These are phyloP conservation scores for Cymodocea nodosa DNA, from an alignment of 116 monocot genomes.

Conservation along the genomic window DNA sequence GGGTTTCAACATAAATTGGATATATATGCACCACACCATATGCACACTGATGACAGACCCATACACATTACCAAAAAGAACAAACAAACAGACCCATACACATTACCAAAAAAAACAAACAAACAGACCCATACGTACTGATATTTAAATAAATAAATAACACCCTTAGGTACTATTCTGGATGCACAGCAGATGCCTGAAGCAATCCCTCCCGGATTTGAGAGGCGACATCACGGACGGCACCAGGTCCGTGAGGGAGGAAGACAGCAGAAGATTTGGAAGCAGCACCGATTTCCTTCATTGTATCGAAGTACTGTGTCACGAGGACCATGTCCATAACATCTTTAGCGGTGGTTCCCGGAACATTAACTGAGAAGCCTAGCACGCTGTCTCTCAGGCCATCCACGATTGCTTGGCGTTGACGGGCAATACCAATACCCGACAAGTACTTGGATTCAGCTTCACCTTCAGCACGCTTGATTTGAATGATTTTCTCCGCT, in stretches of 20 bases:
- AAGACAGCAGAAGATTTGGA: constrained; percentile 70
- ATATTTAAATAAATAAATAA: no score
- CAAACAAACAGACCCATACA: no score
- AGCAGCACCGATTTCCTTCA: constrained; percentile 80
- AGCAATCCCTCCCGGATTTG: constrained; percentile 80
- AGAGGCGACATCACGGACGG: constrained; percentile 53
- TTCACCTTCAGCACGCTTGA: constrained; percentile 70
- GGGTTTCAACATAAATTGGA: no score
- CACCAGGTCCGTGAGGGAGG: constrained; percentile 77
- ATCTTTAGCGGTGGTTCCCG: constrained; percentile 74
- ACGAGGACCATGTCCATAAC: constrained; percentile 93
- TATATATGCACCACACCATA: neutral
- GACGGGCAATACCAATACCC: constrained; percentile 70
- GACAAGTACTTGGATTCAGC: constrained; percentile 78
- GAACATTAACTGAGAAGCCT: constrained; percentile 72
- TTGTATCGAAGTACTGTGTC: constrained; percentile 81
- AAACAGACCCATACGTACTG: no score
- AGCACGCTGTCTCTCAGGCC: constrained; percentile 78
- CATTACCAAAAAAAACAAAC: no score
- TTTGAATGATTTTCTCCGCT: constrained; percentile 84
- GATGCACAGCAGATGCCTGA: constrained; percentile 19
- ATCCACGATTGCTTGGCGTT: constrained; percentile 78
- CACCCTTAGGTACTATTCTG: neutral
- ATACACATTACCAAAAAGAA: no score
- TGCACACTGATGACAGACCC: no score